Evolutionary conservation across 805 yeast species (phyloP).

Genomic region (Barnettozyma californica): DNA sequence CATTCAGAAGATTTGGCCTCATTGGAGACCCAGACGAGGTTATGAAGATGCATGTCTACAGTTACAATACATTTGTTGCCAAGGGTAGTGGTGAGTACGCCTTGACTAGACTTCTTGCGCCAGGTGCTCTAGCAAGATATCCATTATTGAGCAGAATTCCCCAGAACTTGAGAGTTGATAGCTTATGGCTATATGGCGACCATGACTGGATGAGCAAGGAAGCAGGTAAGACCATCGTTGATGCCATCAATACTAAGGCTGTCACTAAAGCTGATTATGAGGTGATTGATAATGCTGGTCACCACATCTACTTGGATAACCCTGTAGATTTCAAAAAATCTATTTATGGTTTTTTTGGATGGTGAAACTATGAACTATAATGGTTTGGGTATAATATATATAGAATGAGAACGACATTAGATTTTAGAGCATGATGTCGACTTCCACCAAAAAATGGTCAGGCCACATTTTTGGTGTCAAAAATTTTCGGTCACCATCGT

Average conservation of each 20-base stretch:
- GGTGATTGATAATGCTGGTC: slow-evolving; percentile 50
- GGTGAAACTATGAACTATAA: slow-evolving; percentile 12
- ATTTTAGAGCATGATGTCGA: neutral
- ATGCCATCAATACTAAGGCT: slow-evolving; percentile 25
- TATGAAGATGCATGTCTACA: slow-evolving; percentile 46
- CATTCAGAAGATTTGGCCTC: slow-evolving; percentile 41
- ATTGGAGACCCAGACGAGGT: slow-evolving; percentile 24
- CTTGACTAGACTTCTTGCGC: slow-evolving; percentile 51
- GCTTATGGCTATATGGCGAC: slow-evolving; percentile 61
- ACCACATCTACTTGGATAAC: slow-evolving; percentile 64
- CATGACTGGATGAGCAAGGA: slow-evolving; percentile 65
- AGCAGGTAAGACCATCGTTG: slow-evolving; percentile 46
- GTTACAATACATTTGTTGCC: slow-evolving; percentile 44
- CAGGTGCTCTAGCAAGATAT: slow-evolving; percentile 51
- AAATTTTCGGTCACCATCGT: neutral
- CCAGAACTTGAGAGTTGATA: slow-evolving; percentile 25
- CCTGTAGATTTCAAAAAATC: slow-evolving; percentile 41
- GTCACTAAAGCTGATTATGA: slow-evolving; percentile 21
- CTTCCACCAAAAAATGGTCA: neutral
- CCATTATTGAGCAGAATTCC: slow-evolving; percentile 54
- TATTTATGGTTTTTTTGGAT: slow-evolving; percentile 29
- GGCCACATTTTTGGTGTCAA: slow-evolving; percentile 7
- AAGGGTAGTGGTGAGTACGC: slow-evolving; percentile 64
- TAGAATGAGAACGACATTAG: neutral
- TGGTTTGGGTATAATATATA: neutral